phyloP scores from a whole-genome alignment of 1,284 basidiomycete species.

The Peniophora sp. region DNA sequence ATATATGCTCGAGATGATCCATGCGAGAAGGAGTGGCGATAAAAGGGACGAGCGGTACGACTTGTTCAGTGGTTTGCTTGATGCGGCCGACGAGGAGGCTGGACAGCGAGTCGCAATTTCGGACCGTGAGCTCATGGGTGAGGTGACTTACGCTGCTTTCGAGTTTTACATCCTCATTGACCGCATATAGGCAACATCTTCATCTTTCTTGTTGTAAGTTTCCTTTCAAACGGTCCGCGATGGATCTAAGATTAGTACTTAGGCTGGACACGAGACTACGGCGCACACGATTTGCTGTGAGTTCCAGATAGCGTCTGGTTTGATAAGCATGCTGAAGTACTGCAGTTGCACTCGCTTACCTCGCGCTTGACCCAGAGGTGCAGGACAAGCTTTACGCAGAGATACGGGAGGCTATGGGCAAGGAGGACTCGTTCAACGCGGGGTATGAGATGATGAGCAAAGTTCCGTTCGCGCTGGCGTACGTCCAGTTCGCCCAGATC shows the following conservation, averaged over 20 bases:
- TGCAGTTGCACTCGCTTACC: slow-evolving; percentile 24
- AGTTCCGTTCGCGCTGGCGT: slow-evolving; percentile 38
- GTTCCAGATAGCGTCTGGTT: not conserved
- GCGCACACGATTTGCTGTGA: slow-evolving; percentile 41
- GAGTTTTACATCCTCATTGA: not conserved
- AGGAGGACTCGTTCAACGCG: slow-evolving; percentile 29
- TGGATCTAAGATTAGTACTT: slow-evolving; percentile 19
- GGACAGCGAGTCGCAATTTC: slow-evolving; percentile 24
- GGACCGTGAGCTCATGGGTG: slow-evolving; percentile 39
- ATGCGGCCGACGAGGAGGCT: slow-evolving; percentile 27
- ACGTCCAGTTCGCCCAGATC: slow-evolving; percentile 10
- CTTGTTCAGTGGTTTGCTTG: slow-evolving; percentile 39
- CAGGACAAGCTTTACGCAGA: slow-evolving; percentile 47
- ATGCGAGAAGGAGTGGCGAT: slow-evolving; percentile 24
- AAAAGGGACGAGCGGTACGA: slow-evolving; percentile 32
- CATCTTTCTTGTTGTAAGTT: slow-evolving; percentile 26
- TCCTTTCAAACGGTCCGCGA: not conserved
- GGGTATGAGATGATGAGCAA: slow-evolving; percentile 46
- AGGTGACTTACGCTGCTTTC: slow-evolving; percentile 1
- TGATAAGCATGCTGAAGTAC: not conserved
- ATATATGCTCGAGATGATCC: slow-evolving; percentile 46
- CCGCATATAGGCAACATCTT: slow-evolving; percentile 37
- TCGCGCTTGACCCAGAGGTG: slow-evolving; percentile 40
- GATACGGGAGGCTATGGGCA: slow-evolving; percentile 28
- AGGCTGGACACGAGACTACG: slow-evolving; percentile 24